A percentile compares a stretch with the other conserved stretches of the same genome.
These are phyloP conservation scores for Cladosporium sp. DNA, from an alignment of 2,329 filamentous ascomycete genomes.

Conservation along the genomic window DNA sequence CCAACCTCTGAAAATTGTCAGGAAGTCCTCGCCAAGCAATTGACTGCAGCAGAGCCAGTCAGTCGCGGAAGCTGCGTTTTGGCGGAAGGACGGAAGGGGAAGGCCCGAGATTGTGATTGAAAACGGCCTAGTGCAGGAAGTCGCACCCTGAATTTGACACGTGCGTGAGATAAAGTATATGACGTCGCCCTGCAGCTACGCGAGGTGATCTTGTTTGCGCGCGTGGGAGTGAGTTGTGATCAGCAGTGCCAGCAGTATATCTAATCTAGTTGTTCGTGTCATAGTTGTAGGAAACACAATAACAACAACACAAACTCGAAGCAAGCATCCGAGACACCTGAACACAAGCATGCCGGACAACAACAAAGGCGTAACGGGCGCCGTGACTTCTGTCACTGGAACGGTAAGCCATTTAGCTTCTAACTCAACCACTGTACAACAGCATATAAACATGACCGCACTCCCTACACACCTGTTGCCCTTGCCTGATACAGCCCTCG, in stretches of 20 bases:
- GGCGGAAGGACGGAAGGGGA: background rate
- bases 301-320: background rate
- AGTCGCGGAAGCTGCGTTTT: background rate
- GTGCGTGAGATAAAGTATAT: background rate
- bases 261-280: background rate
- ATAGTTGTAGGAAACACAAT: background rate
- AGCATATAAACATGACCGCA: background rate
- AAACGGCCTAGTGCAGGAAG: background rate
- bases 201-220: background rate
- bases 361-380: conserved; percentile 50
- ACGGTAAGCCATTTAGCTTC: conserved; percentile 41
- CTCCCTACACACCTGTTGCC: background rate
- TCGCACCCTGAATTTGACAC: conserved; percentile 8
- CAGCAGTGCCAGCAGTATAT: background rate
- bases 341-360: conserved; percentile 24
- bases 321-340: background rate
- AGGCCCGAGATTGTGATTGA: background rate
- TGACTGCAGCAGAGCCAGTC: background rate
- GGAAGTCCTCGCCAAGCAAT: conserved; percentile 7
- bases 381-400: conserved; percentile 57
- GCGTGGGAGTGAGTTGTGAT: background rate
- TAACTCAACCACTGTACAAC: background rate
- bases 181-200: background rate
- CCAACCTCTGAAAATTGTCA: conserved; percentile 9
- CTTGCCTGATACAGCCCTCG: background rate